Evolutionary conservation across 352 stramenopile species (phyloP), one percentile per base, ranked within the genome.

Genomic region (Pythium aristosporum): DNA sequence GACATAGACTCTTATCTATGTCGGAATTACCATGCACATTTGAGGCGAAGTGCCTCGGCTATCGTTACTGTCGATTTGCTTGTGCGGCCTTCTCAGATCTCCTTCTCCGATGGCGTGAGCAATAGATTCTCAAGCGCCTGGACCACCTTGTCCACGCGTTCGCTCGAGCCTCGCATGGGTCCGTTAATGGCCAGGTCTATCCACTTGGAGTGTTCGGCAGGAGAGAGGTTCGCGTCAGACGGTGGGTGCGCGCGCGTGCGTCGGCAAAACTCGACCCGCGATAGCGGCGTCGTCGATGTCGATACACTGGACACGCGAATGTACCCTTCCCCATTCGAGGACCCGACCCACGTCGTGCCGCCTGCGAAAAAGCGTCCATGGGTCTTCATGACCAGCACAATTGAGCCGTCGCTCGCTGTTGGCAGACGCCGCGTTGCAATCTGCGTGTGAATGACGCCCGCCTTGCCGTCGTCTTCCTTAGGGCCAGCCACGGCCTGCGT

Each of bases 331-430:
- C 52, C 52, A 9, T 49, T 21, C 0, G 52, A 41, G 8, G 52
- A 34, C 10, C 52, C 52, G n/a, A 58, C 52, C 52, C 52, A 58
- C 16, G 34, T 44, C n/a, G 36, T 58, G 52, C n/a, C 20, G 32
- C 15, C n/a, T 21, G 37, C 10, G 37, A 42, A 2, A 42, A 42
- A 42, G 15, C 37, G 37, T 12, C 52, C 25, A 30, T 30, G 25
- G 25, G 25, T 30, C 25, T 30, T 30, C 25, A 58, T 37, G 32
- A 58, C 36, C 13, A 58, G 15, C 3, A 58, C 11, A n/a, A 58
- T 42, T 20, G 52, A 47, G 10, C 34, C 52, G 34, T 58, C 52
- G 5, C 3, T 30, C 7, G 32, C 23, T 5, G 20, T 11, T 5
- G 52, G 52, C 2, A 48, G 21, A 1, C 34, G 36, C 8, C 37